Conservation (phyloP, 768 basidiomycete species). For the Kwoniella sp. region DNA sequence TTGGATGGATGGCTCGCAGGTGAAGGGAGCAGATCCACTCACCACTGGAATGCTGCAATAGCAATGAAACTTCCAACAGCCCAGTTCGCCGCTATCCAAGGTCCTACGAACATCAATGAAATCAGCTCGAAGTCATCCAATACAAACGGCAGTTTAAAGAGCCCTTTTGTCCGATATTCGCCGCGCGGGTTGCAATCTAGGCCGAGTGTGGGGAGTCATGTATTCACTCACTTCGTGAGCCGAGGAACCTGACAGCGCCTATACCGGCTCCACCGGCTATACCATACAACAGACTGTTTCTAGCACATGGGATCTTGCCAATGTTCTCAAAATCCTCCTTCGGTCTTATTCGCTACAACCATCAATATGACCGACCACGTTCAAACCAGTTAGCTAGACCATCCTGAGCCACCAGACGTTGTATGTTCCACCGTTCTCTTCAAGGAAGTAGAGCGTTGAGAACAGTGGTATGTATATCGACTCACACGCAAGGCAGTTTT, state of each 20-base stretch:
- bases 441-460: not conserved
- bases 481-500: conserved; percentile 43
- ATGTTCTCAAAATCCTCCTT: conserved; percentile 48
- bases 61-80: conserved; percentile 49
- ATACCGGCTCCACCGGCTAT: conserved; percentile 51
- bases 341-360: conserved; percentile 40
- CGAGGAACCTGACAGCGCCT: conserved; percentile 47
- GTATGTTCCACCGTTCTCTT: too few species aligned
- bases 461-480: not conserved
- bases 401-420: too few species aligned
- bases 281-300: conserved; percentile 50
- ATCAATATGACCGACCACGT: not conserved
- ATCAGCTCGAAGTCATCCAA: too few species aligned
- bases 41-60: conserved; percentile 49
- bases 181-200: too few species aligned
- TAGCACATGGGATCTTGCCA: conserved; percentile 50
- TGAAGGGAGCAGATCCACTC: too few species aligned
- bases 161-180: too few species aligned
- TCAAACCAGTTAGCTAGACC: too few species aligned
- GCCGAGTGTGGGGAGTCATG: too few species aligned
- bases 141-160: too few species aligned
- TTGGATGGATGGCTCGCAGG: too few species aligned
- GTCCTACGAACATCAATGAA: conserved; percentile 14
- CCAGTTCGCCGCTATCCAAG: conserved; percentile 43
- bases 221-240: conserved; percentile 48